Conservation (phyloP, 2,329 filamentous ascomycete genomes). For the Pochonia chlamydosporia region DNA sequence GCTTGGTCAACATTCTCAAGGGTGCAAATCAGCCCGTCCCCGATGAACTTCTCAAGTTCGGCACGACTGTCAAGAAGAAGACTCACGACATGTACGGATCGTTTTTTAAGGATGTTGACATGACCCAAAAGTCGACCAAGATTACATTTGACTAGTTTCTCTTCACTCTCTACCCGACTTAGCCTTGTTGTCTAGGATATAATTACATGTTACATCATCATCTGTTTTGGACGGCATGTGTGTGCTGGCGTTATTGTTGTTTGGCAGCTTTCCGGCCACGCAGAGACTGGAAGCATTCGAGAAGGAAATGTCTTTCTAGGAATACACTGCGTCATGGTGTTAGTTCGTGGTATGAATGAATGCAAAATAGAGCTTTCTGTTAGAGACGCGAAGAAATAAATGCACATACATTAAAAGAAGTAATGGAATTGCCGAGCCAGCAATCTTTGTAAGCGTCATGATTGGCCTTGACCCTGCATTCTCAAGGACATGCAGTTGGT, state of each 20-base stretch:
- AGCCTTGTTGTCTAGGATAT: neutral
- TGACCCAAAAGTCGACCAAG: conserved; percentile 80
- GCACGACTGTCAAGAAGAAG: conserved; percentile 99
- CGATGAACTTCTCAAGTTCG: conserved; percentile 88
- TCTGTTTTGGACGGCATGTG: no score
- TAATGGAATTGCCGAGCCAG: conserved; percentile 45
- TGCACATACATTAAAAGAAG: conserved; percentile 53
- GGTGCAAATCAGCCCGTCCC: conserved; percentile 89
- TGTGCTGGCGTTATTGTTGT: conserved; percentile 16
- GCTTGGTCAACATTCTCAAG: conserved; percentile 89
- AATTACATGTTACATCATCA: neutral
- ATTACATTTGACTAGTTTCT: conserved; percentile 73
- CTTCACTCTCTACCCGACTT: neutral
- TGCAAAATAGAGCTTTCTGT: no score
- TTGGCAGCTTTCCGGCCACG: conserved; percentile 25
- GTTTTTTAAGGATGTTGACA: conserved; percentile 87
- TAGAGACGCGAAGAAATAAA: neutral
- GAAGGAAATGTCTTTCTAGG: conserved; percentile 48
- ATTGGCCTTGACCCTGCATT: conserved; percentile 21
- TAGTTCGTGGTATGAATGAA: conserved; percentile 12
- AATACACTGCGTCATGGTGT: conserved; percentile 35
- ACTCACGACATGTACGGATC: conserved; percentile 89
- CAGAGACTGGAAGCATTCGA: conserved; percentile 43
- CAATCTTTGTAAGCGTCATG: conserved; percentile 39
- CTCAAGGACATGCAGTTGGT: conserved; percentile 18